phyloP scores from a whole-genome alignment of 2,329 filamentous ascomycete species.

The Neonectria neomacrospora region DNA sequence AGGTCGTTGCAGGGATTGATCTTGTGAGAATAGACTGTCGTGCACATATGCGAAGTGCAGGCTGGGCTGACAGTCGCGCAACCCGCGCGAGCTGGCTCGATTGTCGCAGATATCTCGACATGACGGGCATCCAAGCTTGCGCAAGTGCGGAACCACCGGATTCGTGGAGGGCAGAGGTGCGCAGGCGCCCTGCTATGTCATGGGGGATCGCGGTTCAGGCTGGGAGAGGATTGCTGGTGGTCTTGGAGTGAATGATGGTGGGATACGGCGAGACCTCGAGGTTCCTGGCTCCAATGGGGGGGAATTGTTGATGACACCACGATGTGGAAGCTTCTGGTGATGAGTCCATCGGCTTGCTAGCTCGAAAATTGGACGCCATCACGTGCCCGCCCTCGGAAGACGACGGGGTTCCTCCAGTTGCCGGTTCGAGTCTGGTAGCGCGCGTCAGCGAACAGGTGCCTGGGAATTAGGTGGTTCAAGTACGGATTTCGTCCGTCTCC shows the following conservation, averaged over 20 bases:
- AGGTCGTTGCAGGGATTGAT: conserved; percentile 44
- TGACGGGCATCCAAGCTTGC: conserved; percentile 53
- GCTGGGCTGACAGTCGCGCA: conserved; percentile 66
- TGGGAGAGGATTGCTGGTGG: conserved; percentile 18
- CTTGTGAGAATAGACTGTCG: conserved; percentile 48
- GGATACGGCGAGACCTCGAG: conserved; percentile 32
- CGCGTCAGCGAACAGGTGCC: conserved; percentile 35
- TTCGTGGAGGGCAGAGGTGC: conserved; percentile 37
- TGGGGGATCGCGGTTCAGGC: conserved; percentile 44
- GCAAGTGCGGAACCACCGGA: conserved; percentile 51
- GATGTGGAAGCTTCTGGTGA: conserved; percentile 43
- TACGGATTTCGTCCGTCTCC: background rate
- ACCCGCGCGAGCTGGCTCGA: conserved; percentile 73
- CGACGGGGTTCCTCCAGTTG: conserved; percentile 31
- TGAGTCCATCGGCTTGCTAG: conserved; percentile 43
- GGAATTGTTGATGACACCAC: conserved; percentile 46
- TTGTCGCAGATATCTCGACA: conserved; percentile 75
- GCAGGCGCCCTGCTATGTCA: conserved; percentile 47
- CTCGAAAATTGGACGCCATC: conserved; percentile 47
- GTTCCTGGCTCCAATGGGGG: conserved; percentile 36
- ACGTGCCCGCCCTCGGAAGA: conserved; percentile 42
- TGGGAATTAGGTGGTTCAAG: conserved; percentile 15
- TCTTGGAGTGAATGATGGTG: conserved; percentile 17
- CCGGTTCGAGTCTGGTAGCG: conserved; percentile 7
- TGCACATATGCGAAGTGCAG: conserved; percentile 60